Percentiles rank a stretch among this genome's conserved stretches.
Evolutionary conservation across 2,329 filamentous ascomycete genomes (phyloP).

Genomic region (Scytalidium lignicola): DNA sequence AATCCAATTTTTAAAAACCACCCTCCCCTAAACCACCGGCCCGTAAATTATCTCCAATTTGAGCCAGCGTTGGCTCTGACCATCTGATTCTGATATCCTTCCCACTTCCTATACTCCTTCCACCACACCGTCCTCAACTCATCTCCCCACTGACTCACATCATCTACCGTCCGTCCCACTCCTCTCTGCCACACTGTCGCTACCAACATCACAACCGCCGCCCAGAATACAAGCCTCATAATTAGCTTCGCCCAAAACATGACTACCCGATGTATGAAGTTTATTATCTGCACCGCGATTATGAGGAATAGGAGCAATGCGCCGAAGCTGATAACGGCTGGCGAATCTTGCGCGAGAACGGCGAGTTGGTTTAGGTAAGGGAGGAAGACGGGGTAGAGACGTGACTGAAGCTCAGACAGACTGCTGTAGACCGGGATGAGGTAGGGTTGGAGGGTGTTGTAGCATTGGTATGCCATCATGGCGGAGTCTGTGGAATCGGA

Average conservation of each 20-base stretch:
- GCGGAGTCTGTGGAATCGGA: constrained; percentile 10
- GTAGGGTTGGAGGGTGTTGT: constrained; percentile 16
- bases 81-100: constrained; percentile 35
- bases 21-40: constrained; percentile 2
- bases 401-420: constrained; percentile 1
- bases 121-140: constrained; percentile 51
- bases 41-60: constrained; percentile 12
- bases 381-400: constrained; percentile 13
- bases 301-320: constrained; percentile 57
- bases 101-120: constrained; percentile 52
- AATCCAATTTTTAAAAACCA: no score
- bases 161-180: constrained; percentile 56
- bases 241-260: constrained; percentile 71
- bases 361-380: constrained; percentile 13
- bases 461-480: constrained; percentile 10
- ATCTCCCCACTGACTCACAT: constrained; percentile 46
- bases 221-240: constrained; percentile 61
- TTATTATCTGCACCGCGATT: constrained; percentile 57
- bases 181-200: constrained; percentile 62
- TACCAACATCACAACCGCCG: constrained; percentile 45
- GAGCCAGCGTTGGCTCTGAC: constrained; percentile 27
- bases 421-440: constrained; percentile 9
- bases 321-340: constrained; percentile 41
- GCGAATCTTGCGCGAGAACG: constrained; percentile 15
- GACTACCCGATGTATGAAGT: constrained; percentile 66